Evolutionary conservation across 495 filamentous ascomycete genomes (phyloP).

Genomic region (Aspergillus avenaceus): DNA sequence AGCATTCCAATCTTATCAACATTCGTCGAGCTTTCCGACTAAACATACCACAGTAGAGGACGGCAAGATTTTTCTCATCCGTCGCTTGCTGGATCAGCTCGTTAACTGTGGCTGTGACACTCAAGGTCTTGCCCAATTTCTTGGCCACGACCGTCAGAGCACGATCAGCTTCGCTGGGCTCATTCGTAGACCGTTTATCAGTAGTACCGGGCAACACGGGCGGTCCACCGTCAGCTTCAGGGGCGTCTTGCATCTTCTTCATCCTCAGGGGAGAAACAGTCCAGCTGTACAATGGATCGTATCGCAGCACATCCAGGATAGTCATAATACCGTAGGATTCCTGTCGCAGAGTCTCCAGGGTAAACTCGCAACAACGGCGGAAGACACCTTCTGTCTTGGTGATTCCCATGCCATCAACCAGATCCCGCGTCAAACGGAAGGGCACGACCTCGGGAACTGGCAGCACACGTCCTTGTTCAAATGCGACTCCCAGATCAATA

Average conservation of each 20-base stretch:
- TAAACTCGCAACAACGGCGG: slow-evolving; percentile 95
- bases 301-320: slow-evolving; percentile 89
- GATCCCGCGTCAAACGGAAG: slow-evolving; percentile 89
- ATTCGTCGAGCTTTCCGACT: neutral
- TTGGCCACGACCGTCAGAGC: slow-evolving; percentile 89
- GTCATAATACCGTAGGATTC: slow-evolving; percentile 96
- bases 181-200: slow-evolving; percentile 53
- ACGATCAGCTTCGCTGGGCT: slow-evolving; percentile 87
- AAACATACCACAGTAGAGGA: slow-evolving; percentile 79
- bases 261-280: slow-evolving; percentile 85
- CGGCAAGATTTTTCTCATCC: slow-evolving; percentile 87
- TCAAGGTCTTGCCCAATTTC: slow-evolving; percentile 89
- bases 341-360: slow-evolving; percentile 84
- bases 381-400: slow-evolving; percentile 95
- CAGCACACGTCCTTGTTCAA: slow-evolving; percentile 89
- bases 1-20: neutral
- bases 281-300: slow-evolving; percentile 96
- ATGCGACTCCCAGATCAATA: slow-evolving; percentile 94
- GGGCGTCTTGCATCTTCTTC: slow-evolving; percentile 66
- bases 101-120: slow-evolving; percentile 91
- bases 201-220: slow-evolving; percentile 27
- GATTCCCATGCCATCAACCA: slow-evolving; percentile 96
- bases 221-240: slow-evolving; percentile 45
- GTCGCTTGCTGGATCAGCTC: slow-evolving; percentile 94
- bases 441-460: slow-evolving; percentile 94